These are phyloP conservation scores for Knufia petricola DNA, from an alignment of 2,329 filamentous ascomycete species.

Conservation along the genomic window DNA sequence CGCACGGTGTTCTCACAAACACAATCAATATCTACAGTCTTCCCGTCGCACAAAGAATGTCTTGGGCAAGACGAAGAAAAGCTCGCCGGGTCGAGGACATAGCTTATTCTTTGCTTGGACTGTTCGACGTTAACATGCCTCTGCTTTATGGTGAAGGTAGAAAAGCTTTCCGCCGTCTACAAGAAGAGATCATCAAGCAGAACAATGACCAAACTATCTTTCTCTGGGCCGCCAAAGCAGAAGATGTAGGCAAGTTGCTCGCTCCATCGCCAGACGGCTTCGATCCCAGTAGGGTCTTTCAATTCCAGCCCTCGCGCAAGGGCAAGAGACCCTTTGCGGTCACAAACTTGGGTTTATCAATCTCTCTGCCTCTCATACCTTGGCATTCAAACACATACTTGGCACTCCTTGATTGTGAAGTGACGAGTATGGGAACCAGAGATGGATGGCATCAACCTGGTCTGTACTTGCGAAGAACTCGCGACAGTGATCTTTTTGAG, in stretches of 20 bases:
- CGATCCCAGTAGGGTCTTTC: not conserved
- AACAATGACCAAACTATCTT: slow-evolving; percentile 18
- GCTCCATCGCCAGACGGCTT: slow-evolving; percentile 3
- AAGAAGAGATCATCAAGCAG: slow-evolving; percentile 16
- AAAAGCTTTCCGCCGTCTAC: slow-evolving; percentile 22
- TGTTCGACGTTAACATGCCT: slow-evolving; percentile 38
- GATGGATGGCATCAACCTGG: not conserved
- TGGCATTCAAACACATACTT: slow-evolving; percentile 18
- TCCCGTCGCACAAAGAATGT: slow-evolving; percentile 32
- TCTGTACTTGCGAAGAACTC: not conserved
- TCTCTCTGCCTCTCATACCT: slow-evolving; percentile 12
- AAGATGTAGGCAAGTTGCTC: not conserved
- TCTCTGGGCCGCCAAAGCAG: not conserved
- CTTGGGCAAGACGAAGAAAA: slow-evolving; percentile 29
- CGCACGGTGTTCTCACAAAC: not conserved
- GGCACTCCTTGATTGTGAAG: slow-evolving; percentile 12
- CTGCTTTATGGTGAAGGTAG: slow-evolving; percentile 34
- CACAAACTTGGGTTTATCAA: slow-evolving; percentile 16
- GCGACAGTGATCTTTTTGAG: not conserved
- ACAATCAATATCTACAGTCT: not conserved
- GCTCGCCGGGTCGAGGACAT: slow-evolving; percentile 33
- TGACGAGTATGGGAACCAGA: not conserved
- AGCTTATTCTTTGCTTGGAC: slow-evolving; percentile 38
- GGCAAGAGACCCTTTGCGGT: slow-evolving; percentile 7
- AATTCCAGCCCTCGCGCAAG: not conserved